phyloP scores from a whole-genome alignment of 2,329 filamentous ascomycete genomes.

The Drechslerella dactyloides region DNA sequence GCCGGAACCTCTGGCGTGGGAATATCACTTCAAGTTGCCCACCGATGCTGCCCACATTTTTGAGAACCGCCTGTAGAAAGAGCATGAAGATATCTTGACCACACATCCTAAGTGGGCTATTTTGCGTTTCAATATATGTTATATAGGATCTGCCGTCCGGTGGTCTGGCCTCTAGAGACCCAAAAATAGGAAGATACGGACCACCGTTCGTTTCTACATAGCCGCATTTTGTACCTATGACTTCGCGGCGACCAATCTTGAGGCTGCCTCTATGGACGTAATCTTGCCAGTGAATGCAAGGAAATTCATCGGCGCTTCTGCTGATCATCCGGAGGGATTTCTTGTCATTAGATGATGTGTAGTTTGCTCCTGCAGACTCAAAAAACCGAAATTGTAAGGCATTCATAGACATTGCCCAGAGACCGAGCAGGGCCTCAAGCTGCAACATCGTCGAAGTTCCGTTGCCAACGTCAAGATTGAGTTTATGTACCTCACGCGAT shows the following conservation, averaged over 20 bases:
- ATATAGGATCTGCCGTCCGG: neutral
- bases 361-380: neutral
- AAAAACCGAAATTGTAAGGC: neutral
- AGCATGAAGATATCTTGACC: constrained; percentile 7
- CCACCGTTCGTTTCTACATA: too few relatives aligned
- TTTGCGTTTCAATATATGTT: neutral
- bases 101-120: constrained; percentile 4
- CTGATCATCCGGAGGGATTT: neutral
- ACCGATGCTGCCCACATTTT: neutral
- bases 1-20: too few relatives aligned
- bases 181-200: neutral
- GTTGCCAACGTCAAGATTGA: neutral
- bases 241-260: too few relatives aligned
- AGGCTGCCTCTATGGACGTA: too few relatives aligned
- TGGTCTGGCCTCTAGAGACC: neutral
- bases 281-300: too few relatives aligned
- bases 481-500: neutral
- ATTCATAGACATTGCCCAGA: constrained; percentile 4
- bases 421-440: neutral
- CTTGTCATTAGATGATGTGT: neutral
- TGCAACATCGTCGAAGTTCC: neutral
- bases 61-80: neutral
- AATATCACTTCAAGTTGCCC: neutral
- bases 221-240: too few relatives aligned
- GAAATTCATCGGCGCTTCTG: too few relatives aligned